These are phyloP conservation scores for Leishmania tropica DNA, from an alignment of 208 protist genomes.

Conservation along the genomic window DNA sequence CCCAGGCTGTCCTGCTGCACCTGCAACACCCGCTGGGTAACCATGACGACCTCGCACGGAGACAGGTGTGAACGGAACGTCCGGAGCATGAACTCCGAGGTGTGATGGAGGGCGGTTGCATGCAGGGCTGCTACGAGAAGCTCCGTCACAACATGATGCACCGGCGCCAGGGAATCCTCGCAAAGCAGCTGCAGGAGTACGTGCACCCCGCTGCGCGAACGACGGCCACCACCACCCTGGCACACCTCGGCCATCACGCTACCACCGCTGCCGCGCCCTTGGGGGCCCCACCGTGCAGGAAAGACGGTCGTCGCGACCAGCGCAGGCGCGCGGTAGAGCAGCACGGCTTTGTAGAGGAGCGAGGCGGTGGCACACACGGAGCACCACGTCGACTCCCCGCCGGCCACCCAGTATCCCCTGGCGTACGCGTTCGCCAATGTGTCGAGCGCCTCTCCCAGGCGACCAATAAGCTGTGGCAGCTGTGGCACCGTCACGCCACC, in stretches of 20 bases:
- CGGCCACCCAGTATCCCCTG: slow-evolving; percentile 12
- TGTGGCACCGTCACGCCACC: slow-evolving; percentile 19
- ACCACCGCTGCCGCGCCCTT: not conserved
- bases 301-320: slow-evolving; percentile 15
- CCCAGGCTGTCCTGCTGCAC: slow-evolving; percentile 17
- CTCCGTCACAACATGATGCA: slow-evolving; percentile 23
- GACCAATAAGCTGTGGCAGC: slow-evolving; percentile 23
- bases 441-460: slow-evolving; percentile 25
- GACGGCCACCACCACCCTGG: not conserved
- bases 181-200: slow-evolving; percentile 22
- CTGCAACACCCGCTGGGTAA: slow-evolving; percentile 10
- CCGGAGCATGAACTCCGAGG: slow-evolving; percentile 1
- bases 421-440: slow-evolving; percentile 2
- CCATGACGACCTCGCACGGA: not conserved
- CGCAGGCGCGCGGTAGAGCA: slow-evolving; percentile 14
- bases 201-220: slow-evolving; percentile 12
- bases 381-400: slow-evolving; percentile 17
- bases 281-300: not conserved
- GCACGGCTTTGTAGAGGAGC: slow-evolving; percentile 19
- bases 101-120: slow-evolving; percentile 2
- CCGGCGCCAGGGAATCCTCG: not conserved
- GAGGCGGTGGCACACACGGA: slow-evolving; percentile 14
- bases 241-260: not conserved
- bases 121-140: slow-evolving; percentile 26
- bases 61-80: slow-evolving; percentile 21